Evolutionary conservation across 768 basidiomycete genomes (phyloP).

Genomic region (Hericium erinaceus): DNA sequence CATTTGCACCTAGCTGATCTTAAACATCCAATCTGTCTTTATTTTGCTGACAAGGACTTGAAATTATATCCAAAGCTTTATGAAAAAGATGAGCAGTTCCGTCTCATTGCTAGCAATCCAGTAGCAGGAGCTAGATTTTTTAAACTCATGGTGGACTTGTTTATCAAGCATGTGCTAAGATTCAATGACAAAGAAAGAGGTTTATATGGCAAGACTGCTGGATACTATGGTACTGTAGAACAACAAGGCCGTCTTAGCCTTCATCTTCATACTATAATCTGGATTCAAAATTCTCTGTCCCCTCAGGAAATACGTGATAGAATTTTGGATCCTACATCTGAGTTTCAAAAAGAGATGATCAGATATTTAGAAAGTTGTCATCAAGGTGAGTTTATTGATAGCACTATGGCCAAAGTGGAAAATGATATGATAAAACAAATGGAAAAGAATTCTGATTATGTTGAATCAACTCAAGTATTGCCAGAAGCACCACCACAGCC

Average conservation of each 20-base stretch:
- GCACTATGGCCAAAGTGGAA: not conserved
- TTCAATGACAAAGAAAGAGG: not conserved
- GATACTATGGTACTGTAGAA: slow-evolving; percentile 18
- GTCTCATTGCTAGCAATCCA: slow-evolving; percentile 8
- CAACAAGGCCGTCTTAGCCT: slow-evolving; percentile 2
- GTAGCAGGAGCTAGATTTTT: slow-evolving; percentile 15
- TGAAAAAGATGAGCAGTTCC: not conserved
- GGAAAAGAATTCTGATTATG: too few species aligned
- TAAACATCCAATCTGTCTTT: slow-evolving; percentile 13
- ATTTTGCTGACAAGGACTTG: slow-evolving; percentile 10
- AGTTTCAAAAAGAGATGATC: slow-evolving; percentile 7
- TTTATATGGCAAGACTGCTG: slow-evolving; percentile 11
- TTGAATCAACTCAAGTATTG: too few species aligned
- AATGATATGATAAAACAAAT: too few species aligned
- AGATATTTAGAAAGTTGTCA: slow-evolving; percentile 9
- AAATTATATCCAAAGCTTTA: not conserved
- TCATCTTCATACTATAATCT: slow-evolving; percentile 16
- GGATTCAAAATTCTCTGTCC: slow-evolving; percentile 4
- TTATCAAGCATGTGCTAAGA: slow-evolving; percentile 8
- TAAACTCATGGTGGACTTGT: slow-evolving; percentile 9
- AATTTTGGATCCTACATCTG: slow-evolving; percentile 3
- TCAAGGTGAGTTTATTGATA: slow-evolving; percentile 10
- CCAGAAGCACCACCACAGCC: too few species aligned
- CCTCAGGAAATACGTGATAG: slow-evolving; percentile 14
- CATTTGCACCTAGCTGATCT: slow-evolving; percentile 14